Evolutionary conservation across 2,329 filamentous ascomycete species (phyloP).

Genomic region (Rhynchosporium agropyri): DNA sequence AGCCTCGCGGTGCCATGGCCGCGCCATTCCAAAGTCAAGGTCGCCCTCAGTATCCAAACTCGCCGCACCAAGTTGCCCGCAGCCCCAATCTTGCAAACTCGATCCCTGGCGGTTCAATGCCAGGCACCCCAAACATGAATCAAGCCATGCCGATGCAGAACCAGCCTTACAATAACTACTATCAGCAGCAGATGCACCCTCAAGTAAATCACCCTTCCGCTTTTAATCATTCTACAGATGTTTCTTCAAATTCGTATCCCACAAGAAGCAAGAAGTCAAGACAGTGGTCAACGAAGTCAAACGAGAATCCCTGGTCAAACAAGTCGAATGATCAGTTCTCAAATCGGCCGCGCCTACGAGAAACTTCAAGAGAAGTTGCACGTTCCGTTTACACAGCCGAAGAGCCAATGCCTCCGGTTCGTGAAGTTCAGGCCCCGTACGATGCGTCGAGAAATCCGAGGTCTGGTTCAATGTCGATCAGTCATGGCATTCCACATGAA

Average conservation of each 20-base stretch:
- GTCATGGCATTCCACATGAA: slow-evolving; percentile 3
- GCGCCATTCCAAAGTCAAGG: slow-evolving; percentile 51
- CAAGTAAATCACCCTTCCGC: slow-evolving; percentile 57
- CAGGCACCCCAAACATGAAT: slow-evolving; percentile 71
- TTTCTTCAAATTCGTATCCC: slow-evolving; percentile 9
- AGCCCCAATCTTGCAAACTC: slow-evolving; percentile 69
- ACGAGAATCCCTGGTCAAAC: slow-evolving; percentile 7
- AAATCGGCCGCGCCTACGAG: slow-evolving; percentile 31
- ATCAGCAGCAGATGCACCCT: slow-evolving; percentile 43
- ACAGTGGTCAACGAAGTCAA: slow-evolving; percentile 24
- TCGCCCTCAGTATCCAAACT: slow-evolving; percentile 59
- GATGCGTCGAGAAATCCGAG: slow-evolving; percentile 27
- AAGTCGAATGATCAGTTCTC: slow-evolving; percentile 38
- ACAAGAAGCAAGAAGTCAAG: slow-evolving; percentile 27
- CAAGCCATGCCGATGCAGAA: slow-evolving; percentile 66
- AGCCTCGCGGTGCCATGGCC: slow-evolving; percentile 54
- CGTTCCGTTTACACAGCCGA: slow-evolving; percentile 31
- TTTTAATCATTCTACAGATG: slow-evolving; percentile 23
- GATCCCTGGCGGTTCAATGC: slow-evolving; percentile 67
- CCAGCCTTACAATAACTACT: slow-evolving; percentile 47
- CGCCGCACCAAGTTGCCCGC: slow-evolving; percentile 63
- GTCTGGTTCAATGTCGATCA: not conserved
- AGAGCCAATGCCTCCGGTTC: slow-evolving; percentile 27
- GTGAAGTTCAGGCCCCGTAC: slow-evolving; percentile 30
- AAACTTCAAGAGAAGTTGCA: slow-evolving; percentile 37